Base-by-base conservation (phyloP, 495 filamentous ascomycete genomes). In the Daldinia vernicosa region DNA sequence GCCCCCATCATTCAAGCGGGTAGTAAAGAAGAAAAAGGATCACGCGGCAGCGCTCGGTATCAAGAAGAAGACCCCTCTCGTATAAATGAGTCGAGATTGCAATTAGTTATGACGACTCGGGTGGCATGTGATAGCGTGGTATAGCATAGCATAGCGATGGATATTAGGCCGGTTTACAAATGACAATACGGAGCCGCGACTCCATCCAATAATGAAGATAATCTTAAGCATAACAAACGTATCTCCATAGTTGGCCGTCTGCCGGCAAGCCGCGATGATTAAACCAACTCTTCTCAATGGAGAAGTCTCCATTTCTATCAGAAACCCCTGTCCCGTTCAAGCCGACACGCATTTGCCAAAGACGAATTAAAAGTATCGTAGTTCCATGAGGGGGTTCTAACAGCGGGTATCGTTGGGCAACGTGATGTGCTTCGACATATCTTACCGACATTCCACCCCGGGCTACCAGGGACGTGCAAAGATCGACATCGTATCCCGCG, bases 1-100 rank as follows among this genome's bases (percentile, higher is more conserved):
- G 15, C 81, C 89, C n/a, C 88, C 91, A 12, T 88, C 84, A 3
- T 96, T 97, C 78, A 91, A 92, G 74, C 83, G 90, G 63, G 87
- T 89, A 27, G 88, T 92, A 67, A 96, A 94, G 84, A 89, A 92
- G 77, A 97, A 95, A 80, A 95, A 94, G 83, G 88, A 92, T 60
- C 83, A 89, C 57, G 77, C 84, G 9, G 89, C 89, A 32, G 79
- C 88, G 28, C 75, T 97, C 67, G 94, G 94, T 1, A 98, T 97
- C 75, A 98, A 97, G 85, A 97, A 94, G 86, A 97, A 96, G 83
- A 82, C 87, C 19, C 78, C 80, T 4, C 61, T 85, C 14, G 80
- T 84, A 17, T 86, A 69, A 14, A 26, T 40, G 15, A 22, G 11
- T 22, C 32, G 12, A 54, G 4, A 40, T 27, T 33, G 8, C 0